Conservation (phyloP, 306 rosid genomes). For the Vigna trinervia region DNA sequence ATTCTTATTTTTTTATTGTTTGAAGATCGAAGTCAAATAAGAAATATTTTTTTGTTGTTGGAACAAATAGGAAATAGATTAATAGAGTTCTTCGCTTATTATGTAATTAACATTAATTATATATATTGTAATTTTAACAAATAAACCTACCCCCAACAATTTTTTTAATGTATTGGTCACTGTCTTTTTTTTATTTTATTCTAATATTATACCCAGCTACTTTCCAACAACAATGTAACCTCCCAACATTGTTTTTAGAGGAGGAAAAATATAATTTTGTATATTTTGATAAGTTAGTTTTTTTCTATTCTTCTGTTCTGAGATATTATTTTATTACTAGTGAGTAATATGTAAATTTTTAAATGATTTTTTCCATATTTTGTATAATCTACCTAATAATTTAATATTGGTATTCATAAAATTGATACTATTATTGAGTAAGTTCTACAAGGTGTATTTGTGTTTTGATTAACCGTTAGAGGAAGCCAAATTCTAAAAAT, state of each 20-base stretch:
- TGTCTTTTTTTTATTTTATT: background rate
- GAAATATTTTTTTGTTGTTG: background rate
- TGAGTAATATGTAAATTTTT: background rate
- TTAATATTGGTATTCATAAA: background rate
- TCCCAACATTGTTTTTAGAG: background rate
- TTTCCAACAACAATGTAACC: background rate
- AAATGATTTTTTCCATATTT: background rate
- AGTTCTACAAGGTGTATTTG: background rate
- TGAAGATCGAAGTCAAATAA: conserved; percentile 1
- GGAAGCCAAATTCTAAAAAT: background rate
- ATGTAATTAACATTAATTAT: background rate
- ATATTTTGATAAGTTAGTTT: background rate
- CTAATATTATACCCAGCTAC: background rate
- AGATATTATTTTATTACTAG: background rate
- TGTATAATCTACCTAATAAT: background rate
- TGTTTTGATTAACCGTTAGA: background rate
- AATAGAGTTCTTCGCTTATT: background rate
- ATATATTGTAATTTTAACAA: background rate
- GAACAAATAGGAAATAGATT: conserved; percentile 20
- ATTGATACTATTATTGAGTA: background rate
- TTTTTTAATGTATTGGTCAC: background rate
- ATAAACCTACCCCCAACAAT: background rate
- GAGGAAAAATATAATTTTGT: background rate
- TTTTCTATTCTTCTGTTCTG: background rate
- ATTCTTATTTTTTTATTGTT: background rate